Evolutionary conservation across 495 filamentous ascomycete species (phyloP).

Genomic region (Lichenothelia convexa): DNA sequence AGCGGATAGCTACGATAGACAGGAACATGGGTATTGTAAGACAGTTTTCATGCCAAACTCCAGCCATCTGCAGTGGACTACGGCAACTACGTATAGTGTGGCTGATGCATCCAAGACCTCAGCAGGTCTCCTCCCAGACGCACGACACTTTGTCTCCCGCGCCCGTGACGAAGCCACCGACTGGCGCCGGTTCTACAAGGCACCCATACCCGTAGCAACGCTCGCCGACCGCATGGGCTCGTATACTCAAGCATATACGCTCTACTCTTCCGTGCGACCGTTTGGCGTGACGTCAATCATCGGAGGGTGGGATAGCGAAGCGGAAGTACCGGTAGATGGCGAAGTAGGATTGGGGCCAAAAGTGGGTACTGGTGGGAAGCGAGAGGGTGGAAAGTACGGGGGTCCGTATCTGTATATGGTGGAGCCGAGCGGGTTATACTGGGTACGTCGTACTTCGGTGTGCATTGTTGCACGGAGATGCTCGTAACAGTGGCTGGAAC

Average conservation of each 20-base stretch:
- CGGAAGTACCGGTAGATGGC: conserved; percentile 62
- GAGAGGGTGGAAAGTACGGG: conserved; percentile 53
- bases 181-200: conserved; percentile 82
- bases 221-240: conserved; percentile 80
- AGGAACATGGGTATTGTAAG: conserved; percentile 83
- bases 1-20: conserved; percentile 88
- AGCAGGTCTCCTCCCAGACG: conserved; percentile 84
- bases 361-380: conserved; percentile 64
- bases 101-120: conserved; percentile 43
- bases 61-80: neutral
- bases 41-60: conserved; percentile 28
- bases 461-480: neutral
- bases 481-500: conserved; percentile 1
- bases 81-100: neutral
- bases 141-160: conserved; percentile 83
- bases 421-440: conserved; percentile 89
- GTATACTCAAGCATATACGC: conserved; percentile 91
- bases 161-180: conserved; percentile 79
- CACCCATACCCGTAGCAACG: conserved; percentile 68
- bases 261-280: conserved; percentile 88
- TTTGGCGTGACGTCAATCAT: conserved; percentile 93
- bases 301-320: conserved; percentile 79
- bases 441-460: conserved; percentile 35
- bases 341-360: conserved; percentile 66
- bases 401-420: conserved; percentile 96